Evolutionary conservation across 208 protist species (phyloP), one percentile per base, ranked within the genome.

Genomic region (Leishmania tropica): DNA sequence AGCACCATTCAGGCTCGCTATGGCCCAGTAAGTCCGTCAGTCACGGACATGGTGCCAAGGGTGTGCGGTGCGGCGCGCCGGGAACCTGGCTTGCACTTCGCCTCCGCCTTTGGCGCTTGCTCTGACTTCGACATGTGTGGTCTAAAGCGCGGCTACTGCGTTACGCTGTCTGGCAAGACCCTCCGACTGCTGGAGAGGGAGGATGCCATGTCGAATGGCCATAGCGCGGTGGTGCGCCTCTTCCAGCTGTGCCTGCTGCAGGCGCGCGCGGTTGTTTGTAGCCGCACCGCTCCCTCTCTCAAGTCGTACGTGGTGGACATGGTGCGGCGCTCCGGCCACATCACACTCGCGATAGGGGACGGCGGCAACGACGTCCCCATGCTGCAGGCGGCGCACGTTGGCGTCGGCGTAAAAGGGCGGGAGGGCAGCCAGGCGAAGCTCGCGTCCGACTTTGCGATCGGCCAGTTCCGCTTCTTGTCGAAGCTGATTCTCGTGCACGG

Each of bases 281-380:
- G 92, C 70, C 92, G 92, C 56, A 93, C 90, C 48, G 80, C 92
- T 15, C 92, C 92, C 60, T 79, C 92, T 54, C 90, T 93, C 76
- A 96, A 96, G 86, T 89, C 90, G 54, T 87, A 87, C 76, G 80
- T 94, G 71, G 92, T 94, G 80, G 76, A 88, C 28, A 71, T 89
- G 65, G 90, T 93, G 79, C 91, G 92, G 37, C 78, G 85, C 17
- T 79, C 89, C 8, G 88, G 87, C 24, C 84, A 91, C 76, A 85
- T 95, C 62, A 96, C 94, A 19, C 87, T 99, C 31, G 89, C 97
- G 13, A 96, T 99, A 80, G 97, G 98, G 45, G 98, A 99, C 87
- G 98, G 98, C 53, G 97, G 93, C 45, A 99, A 98, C 88, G 97
- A 99, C 88, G 96, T 99, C 6, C 80, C 92, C 47, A 99, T 99